These are phyloP conservation scores for Coniochaeta sp. DNA, from an alignment of 2,329 filamentous ascomycete species.

Conservation along the genomic window DNA sequence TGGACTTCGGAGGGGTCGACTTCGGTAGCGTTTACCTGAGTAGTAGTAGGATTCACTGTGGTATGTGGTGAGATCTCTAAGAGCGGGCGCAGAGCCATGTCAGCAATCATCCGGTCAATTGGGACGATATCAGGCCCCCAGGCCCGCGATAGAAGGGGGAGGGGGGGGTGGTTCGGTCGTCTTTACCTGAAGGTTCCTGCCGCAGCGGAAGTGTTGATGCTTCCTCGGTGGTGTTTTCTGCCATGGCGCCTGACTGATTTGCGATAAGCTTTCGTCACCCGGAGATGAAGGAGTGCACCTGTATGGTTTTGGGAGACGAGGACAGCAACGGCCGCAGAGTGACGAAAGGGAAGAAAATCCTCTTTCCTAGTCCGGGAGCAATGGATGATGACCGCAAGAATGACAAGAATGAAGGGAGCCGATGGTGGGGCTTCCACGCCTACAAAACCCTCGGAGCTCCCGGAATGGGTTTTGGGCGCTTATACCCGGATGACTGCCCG, in stretches of 20 bases:
- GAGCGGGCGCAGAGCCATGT: background rate
- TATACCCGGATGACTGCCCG: background rate
- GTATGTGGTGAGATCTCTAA: slow-evolving; percentile 1
- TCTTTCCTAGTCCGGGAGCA: background rate
- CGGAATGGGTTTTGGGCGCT: background rate
- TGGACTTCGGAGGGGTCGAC: background rate
- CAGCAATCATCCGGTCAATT: background rate
- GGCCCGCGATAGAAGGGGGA: background rate
- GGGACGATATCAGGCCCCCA: background rate
- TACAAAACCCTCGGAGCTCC: background rate
- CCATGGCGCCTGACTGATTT: background rate
- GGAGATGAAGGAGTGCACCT: background rate
- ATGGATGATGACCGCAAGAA: background rate
- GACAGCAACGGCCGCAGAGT: background rate
- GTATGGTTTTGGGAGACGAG: background rate
- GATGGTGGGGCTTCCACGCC: background rate
- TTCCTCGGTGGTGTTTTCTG: background rate
- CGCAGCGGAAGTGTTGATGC: background rate
- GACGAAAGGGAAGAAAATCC: background rate
- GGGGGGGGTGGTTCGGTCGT: background rate
- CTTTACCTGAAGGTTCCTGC: background rate
- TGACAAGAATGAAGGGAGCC: background rate
- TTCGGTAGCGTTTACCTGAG: background rate
- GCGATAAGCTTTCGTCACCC: background rate
- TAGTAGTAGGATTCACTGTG: background rate